Base-by-base conservation (phyloP, 768 basidiomycete species). In the Leccinum ochraceum region DNA sequence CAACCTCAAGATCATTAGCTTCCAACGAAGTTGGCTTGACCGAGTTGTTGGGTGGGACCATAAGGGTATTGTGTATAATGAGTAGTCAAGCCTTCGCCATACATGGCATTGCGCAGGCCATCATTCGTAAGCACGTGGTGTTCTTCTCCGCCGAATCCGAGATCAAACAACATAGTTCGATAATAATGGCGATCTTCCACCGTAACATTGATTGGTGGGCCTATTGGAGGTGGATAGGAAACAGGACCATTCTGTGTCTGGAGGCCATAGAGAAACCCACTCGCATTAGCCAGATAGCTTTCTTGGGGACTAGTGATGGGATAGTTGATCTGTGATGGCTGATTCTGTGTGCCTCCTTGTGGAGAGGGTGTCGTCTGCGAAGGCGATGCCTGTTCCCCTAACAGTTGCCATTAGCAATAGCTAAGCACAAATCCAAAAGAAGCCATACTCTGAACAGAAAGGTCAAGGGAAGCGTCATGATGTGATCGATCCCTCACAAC, bases 151-250 rank as follows among this genome's bases (percentile, higher is more conserved):
- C 85, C 85, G 64, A 86, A 87, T 22, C 89, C 89, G 16, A 90
- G 81, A 64, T 91, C 88, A 50, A 86, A 74, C 64, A 89, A 84
- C 88, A 92, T 90, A 60, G 83, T 84, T 64, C 84, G 83, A 80
- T 85, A 90, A 72, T 92, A 92, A 57, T 83, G 78, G 11, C 82
- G 81, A 69, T 92, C 89, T n/a, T 80, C 78, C 63, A 86, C 13
- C 24, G 71, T 72, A 28, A 50, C 26, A 14, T 60, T 52, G 28
- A 72, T 50, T 7, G 60, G 55, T 30, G 67, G 62, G 6, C 80
- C 79, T 53, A 81, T 77, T 37, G 77, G 76, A 30, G 60, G 60
- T 52, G 64, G 53, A 61, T 68, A 66, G 39, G 65, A 20, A 34
- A 66, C 20, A n/a, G 64, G 50, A 24, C 65, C 69, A 26, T 6